Evolutionary conservation across 2,329 filamentous ascomycete genomes (phyloP).

Genomic region (Neonectria magnoliae): DNA sequence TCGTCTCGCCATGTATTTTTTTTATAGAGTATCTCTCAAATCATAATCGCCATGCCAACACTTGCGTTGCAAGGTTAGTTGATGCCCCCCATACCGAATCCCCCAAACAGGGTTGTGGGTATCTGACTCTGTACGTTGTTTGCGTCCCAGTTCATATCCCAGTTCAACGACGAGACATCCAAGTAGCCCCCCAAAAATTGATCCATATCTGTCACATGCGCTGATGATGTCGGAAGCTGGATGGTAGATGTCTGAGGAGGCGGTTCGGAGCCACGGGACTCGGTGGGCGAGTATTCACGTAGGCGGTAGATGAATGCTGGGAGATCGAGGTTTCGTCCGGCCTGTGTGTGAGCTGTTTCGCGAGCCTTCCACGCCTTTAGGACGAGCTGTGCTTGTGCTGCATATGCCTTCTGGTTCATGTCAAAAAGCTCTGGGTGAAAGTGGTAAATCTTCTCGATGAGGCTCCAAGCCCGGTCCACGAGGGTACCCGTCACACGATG

Average conservation of each 20-base stretch:
- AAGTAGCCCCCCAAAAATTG: constrained; percentile 56
- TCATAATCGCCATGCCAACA: background rate
- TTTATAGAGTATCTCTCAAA: constrained; percentile 16
- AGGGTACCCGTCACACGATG: constrained; percentile 59
- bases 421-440: constrained; percentile 63
- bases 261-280: constrained; percentile 46
- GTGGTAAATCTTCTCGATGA: constrained; percentile 57
- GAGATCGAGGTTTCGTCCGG: constrained; percentile 51
- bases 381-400: constrained; percentile 57
- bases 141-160: constrained; percentile 56
- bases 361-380: constrained; percentile 65
- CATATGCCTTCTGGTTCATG: constrained; percentile 55
- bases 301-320: constrained; percentile 60
- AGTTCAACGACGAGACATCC: constrained; percentile 56
- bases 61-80: constrained; percentile 27
- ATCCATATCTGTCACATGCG: constrained; percentile 50
- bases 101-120: constrained; percentile 44
- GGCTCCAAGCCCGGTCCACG: constrained; percentile 64
- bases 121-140: constrained; percentile 42
- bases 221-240: constrained; percentile 42
- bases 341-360: constrained; percentile 52
- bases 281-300: constrained; percentile 52
- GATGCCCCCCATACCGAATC: constrained; percentile 43
- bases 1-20: constrained; percentile 20
- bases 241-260: constrained; percentile 40